Evolutionary conservation across 768 basidiomycete species (phyloP).

Genomic region (Sarcodon aspratus): DNA sequence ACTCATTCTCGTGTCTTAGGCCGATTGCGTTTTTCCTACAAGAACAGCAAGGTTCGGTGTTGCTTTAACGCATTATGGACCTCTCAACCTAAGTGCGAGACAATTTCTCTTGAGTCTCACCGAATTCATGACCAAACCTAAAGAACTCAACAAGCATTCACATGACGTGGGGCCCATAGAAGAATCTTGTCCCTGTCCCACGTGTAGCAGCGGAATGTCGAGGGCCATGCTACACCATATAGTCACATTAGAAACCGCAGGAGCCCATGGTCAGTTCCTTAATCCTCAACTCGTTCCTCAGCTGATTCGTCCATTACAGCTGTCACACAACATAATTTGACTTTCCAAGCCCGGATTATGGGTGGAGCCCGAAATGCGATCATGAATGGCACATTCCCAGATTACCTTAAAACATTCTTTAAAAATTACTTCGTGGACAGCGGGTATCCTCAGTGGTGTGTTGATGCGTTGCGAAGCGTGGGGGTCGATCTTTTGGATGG

Average conservation of each 20-base stretch:
- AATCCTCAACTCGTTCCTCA: conserved; percentile 5
- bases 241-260: conserved; percentile 69
- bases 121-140: not conserved
- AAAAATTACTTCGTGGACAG: conserved; percentile 59
- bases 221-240: conserved; percentile 70
- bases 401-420: conserved; percentile 70
- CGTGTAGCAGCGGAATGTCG: conserved; percentile 55
- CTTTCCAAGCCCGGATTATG: conserved; percentile 83
- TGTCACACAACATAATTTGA: conserved; percentile 72
- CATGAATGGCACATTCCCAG: conserved; percentile 63
- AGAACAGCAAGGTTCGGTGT: conserved; percentile 88
- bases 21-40: conserved; percentile 90
- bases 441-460: conserved; percentile 85
- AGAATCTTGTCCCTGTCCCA: conserved; percentile 74
- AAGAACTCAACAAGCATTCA: conserved; percentile 61
- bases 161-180: conserved; percentile 68
- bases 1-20: conserved; percentile 28
- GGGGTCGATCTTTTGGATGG: conserved; percentile 73
- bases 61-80: conserved; percentile 72
- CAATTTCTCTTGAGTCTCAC: not conserved
- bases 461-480: conserved; percentile 73
- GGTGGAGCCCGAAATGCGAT: conserved; percentile 78
- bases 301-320: conserved; percentile 29
- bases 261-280: conserved; percentile 63
- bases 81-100: conserved; percentile 66